These are phyloP conservation scores for Chaetomium tenue DNA, from an alignment of 495 filamentous ascomycete species.

Conservation along the genomic window DNA sequence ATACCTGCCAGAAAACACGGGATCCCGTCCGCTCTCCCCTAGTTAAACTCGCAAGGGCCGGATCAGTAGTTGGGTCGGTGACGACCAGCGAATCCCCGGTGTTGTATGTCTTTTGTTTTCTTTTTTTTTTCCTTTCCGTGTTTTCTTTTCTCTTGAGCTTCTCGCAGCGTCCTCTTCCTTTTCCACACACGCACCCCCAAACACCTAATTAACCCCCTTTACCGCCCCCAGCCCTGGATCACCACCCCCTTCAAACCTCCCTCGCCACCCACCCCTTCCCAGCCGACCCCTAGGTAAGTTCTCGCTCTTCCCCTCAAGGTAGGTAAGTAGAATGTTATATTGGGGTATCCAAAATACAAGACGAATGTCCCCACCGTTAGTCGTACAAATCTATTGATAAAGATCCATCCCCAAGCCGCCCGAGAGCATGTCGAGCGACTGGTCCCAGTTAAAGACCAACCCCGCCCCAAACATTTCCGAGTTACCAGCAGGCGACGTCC, in stretches of 20 bases:
- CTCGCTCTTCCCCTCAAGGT: too few species aligned
- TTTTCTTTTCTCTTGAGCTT: too few species aligned
- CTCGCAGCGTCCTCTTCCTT: too few species aligned
- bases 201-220: too few species aligned
- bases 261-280: too few species aligned
- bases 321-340: not conserved
- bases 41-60: not conserved
- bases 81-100: slow-evolving; percentile 44
- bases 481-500: slow-evolving; percentile 19
- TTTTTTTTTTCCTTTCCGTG: too few species aligned
- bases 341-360: not conserved
- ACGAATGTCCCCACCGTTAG: not conserved
- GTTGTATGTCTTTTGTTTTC: too few species aligned
- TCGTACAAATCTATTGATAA: not conserved
- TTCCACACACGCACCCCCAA: too few species aligned
- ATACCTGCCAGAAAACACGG: slow-evolving; percentile 2
- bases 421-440: slow-evolving; percentile 22
- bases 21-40: slow-evolving; percentile 8
- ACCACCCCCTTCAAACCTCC: too few species aligned
- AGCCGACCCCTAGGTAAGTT: too few species aligned
- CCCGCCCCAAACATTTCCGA: slow-evolving; percentile 16
- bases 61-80: slow-evolving; percentile 47
- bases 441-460: slow-evolving; percentile 27
- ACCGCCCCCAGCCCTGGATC: too few species aligned
- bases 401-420: slow-evolving; percentile 21